Conservation (phyloP, 2,329 filamentous ascomycete species). For the Bipolaris sorokiniana region DNA sequence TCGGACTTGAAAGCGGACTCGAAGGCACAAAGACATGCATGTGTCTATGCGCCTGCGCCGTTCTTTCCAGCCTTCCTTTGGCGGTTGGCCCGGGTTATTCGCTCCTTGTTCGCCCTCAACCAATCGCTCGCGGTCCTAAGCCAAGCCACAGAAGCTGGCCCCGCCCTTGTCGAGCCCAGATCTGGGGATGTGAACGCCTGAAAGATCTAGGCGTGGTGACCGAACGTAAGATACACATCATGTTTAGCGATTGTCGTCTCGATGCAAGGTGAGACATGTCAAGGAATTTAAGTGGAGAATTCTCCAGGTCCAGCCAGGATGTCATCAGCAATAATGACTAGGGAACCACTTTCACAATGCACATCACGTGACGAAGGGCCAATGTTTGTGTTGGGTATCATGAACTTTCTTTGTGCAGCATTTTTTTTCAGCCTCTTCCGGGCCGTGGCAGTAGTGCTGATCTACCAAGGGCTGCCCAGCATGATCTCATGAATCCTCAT, state of each 20-base stretch:
- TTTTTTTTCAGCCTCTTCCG: conserved; percentile 38
- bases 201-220: conserved; percentile 6
- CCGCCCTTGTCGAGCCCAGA: conserved; percentile 18
- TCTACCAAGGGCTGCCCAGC: conserved; percentile 32
- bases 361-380: conserved; percentile 4
- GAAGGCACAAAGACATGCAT: conserved; percentile 12
- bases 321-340: background rate
- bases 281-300: background rate
- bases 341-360: background rate
- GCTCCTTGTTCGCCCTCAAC: conserved; percentile 11
- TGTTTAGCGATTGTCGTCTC: background rate
- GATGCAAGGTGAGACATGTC: background rate
- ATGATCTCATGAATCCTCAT: conserved; percentile 36
- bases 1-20: conserved; percentile 8
- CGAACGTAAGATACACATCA: background rate
- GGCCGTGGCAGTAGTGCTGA: conserved; percentile 33
- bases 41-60: conserved; percentile 10
- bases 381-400: conserved; percentile 25
- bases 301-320: background rate
- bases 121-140: conserved; percentile 13
- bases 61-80: conserved; percentile 15
- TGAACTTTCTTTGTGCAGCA: conserved; percentile 35
- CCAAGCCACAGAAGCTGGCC: conserved; percentile 18
- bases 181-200: conserved; percentile 18
- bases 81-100: conserved; percentile 18